Conservation (phyloP, 257 asterid species). For the Penstemon eatonii region DNA sequence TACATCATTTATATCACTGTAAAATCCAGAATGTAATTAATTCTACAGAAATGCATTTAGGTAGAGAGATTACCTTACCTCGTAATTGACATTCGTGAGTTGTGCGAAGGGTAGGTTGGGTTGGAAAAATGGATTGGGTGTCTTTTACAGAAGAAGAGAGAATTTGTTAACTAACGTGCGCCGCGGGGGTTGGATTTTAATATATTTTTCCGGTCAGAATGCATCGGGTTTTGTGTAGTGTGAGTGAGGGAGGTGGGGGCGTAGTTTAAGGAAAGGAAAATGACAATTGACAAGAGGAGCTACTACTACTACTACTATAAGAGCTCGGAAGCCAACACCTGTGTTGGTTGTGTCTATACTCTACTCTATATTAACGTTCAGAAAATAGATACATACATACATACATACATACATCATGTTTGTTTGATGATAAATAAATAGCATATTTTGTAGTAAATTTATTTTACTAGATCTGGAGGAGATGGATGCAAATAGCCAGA, state of each 20-base stretch:
- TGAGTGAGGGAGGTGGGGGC: slow-evolving; percentile 29
- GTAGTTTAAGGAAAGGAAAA: slow-evolving; percentile 27
- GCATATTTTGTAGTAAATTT: no score
- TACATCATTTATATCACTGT: no score
- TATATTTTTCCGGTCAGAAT: neutral
- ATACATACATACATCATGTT: no score
- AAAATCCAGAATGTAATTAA: no score
- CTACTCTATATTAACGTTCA: no score
- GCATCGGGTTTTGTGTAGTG: slow-evolving; percentile 1
- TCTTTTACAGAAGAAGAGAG: neutral
- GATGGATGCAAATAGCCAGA: no score
- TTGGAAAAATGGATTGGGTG: slow-evolving; percentile 13
- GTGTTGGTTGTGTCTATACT: no score
- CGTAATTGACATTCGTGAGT: slow-evolving; percentile 22
- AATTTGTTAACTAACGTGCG: slow-evolving; percentile 32
- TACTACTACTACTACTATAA: slow-evolving; percentile 19
- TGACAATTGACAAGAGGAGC: slow-evolving; percentile 26
- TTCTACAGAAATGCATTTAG: slow-evolving; percentile 10
- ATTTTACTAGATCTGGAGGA: no score
- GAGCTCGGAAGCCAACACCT: slow-evolving; percentile 26
- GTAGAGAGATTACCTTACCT: slow-evolving; percentile 36
- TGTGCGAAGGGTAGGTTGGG: slow-evolving; percentile 1
- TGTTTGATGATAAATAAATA: no score
- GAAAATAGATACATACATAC: no score
- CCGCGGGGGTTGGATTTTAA: slow-evolving; percentile 21